Evolutionary conservation across 1,284 basidiomycete species (phyloP), one percentile per base, ranked within the genome.

Genomic region (Lentinus polychrous): DNA sequence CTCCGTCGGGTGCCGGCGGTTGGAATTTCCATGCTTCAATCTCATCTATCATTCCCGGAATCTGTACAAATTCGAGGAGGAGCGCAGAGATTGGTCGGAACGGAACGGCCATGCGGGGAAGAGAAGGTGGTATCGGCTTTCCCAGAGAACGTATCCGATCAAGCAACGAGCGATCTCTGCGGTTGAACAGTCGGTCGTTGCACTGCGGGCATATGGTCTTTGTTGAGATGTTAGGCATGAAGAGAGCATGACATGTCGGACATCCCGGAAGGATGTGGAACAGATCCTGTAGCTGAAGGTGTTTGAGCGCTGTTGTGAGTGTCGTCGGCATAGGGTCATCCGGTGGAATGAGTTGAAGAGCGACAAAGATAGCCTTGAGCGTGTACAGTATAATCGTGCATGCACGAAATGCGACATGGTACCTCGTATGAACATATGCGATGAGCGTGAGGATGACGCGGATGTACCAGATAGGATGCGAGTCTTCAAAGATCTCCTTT

Each of bases 341-440:
- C 1, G n/a, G 20, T 6, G 23, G 32, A 20, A 62, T 38, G 3
- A 61, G 36, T 8, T 48, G 49, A n/a, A 60, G 44, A 12, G 42
- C 44, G 6, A 50, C 41, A 36, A 63, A 60, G 14, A 64, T 55
- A 8, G 50, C 20, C 2, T 48, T 43, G 2, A 58, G 14, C 12
- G 49, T 53, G 23, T 48, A 48, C 2, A 63, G 54, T 14, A 57
- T 41, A n/a, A 61, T 36, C 1, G 43, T 37, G 38, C 49, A 52
- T 2, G 53, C 61, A 11, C 55, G 53, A 38, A 62, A 61, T 2
- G 62, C 53, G 35, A 64, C 51, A 45, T 55, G 60, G 35, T 60
- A 52, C 35, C 52, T 51, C 2, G 57, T 55, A 43, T 63, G 57
- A 2, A 64, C 55, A 35, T 53, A 57, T 1, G 52, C 57, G n/a